Conservation (phyloP, 345 rosid species). For the Acer saccharum region DNA sequence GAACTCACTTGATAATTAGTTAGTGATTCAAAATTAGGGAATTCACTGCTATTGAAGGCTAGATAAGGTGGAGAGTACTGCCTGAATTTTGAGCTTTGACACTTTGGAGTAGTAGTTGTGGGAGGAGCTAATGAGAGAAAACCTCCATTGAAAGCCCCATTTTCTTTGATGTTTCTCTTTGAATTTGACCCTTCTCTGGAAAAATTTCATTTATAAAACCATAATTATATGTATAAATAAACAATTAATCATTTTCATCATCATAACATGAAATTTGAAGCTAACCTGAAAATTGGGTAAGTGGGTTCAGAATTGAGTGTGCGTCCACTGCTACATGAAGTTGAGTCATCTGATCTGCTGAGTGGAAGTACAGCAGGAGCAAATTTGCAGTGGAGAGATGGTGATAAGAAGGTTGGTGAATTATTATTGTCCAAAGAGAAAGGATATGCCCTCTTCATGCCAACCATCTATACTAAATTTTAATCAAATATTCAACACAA, state of each 20-base stretch:
- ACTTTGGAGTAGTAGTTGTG: conserved; percentile 15
- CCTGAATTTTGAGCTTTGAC: conserved; percentile 26
- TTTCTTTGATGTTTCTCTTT: conserved; percentile 29
- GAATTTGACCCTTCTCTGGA: conserved; percentile 38
- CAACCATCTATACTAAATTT: conserved; percentile 42
- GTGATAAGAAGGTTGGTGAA: conserved; percentile 27
- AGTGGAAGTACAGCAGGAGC: conserved; percentile 29
- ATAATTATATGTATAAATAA: not conserved
- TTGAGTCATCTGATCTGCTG: conserved; percentile 38
- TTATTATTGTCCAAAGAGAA: conserved; percentile 37
- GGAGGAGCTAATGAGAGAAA: conserved; percentile 57
- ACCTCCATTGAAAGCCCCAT: conserved; percentile 30
- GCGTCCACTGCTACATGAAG: conserved; percentile 33
- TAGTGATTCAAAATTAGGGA: conserved; percentile 33
- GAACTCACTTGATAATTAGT: conserved; percentile 43
- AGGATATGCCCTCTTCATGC: conserved; percentile 55
- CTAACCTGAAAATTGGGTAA: conserved; percentile 41
- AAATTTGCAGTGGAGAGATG: conserved; percentile 28
- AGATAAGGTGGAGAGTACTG: conserved; percentile 23
- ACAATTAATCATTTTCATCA: not conserved
- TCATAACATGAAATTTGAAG: not conserved
- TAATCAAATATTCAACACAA: conserved; percentile 20
- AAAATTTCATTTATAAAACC: not conserved
- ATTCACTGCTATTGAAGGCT: conserved; percentile 18
- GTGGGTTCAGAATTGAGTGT: conserved; percentile 15